phyloP scores from a whole-genome alignment of 768 basidiomycete species.

The Mycena sanguinolenta region DNA sequence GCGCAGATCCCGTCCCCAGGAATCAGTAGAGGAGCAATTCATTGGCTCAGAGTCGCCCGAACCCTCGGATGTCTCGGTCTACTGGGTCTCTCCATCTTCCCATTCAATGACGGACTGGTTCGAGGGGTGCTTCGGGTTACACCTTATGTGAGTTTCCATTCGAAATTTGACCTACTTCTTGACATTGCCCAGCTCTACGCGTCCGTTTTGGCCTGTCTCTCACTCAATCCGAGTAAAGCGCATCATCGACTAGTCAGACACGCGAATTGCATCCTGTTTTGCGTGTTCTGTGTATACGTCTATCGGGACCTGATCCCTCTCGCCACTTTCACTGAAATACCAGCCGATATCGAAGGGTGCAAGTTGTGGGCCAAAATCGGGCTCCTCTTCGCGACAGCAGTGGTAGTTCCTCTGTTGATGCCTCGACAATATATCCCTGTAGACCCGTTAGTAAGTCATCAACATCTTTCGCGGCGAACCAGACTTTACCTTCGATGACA shows the following conservation, averaged over 20 bases:
- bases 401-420: conserved; percentile 66
- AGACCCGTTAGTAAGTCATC: conserved; percentile 56
- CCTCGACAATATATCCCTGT: conserved; percentile 72
- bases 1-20: neutral
- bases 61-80: conserved; percentile 60
- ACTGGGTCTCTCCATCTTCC: conserved; percentile 62
- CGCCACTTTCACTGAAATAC: conserved; percentile 62
- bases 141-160: conserved; percentile 27
- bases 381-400: conserved; percentile 58
- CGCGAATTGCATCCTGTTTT: conserved; percentile 60
- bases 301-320: conserved; percentile 73
- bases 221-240: conserved; percentile 52
- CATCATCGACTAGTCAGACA: conserved; percentile 57
- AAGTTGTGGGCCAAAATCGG: conserved; percentile 66
- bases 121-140: conserved; percentile 8
- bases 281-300: conserved; percentile 60
- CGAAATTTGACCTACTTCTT: neutral
- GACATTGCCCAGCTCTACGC: conserved; percentile 53
- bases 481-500: neutral
- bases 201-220: conserved; percentile 55
- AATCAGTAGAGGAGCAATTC: conserved; percentile 47
- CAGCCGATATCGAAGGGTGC: conserved; percentile 62
- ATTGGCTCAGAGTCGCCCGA: conserved; percentile 59
- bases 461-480: neutral
- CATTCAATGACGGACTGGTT: conserved; percentile 36